A percentile compares a stretch with the other conserved stretches of the same genome.
These are phyloP conservation scores for Linum usitatissimum DNA, from an alignment of 345 rosid species.

Conservation along the genomic window DNA sequence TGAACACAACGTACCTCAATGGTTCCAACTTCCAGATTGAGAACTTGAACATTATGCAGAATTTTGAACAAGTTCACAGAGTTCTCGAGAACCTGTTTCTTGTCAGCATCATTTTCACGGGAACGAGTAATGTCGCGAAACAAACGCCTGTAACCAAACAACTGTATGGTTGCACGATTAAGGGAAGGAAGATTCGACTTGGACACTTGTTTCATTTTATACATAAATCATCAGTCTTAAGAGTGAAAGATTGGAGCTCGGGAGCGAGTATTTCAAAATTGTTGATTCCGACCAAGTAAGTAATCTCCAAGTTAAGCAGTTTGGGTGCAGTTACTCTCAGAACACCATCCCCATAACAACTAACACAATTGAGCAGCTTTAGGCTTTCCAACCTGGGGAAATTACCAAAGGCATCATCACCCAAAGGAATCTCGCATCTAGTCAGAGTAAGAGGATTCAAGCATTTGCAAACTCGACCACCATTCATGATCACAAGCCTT, in stretches of 20 bases:
- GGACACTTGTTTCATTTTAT: too few relatives aligned
- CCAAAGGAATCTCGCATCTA: neutral
- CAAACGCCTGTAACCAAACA: too few relatives aligned
- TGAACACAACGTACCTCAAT: too few relatives aligned
- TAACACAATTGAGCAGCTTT: neutral
- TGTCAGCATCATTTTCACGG: too few relatives aligned
- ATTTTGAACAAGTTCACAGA: too few relatives aligned
- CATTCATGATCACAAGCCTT: neutral
- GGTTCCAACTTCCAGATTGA: too few relatives aligned
- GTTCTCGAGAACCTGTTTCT: too few relatives aligned
- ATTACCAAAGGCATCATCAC: neutral
- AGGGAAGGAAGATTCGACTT: neutral
- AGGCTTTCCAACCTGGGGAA: too few relatives aligned
- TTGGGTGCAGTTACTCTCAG: neutral
- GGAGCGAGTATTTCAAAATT: neutral
- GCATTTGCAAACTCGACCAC: neutral
- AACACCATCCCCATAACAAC: neutral
- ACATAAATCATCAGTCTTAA: too few relatives aligned
- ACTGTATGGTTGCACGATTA: neutral
- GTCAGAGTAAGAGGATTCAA: neutral
- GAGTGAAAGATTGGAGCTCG: neutral
- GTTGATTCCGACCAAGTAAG: neutral
- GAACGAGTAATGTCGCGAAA: too few relatives aligned
- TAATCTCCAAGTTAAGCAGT: neutral
- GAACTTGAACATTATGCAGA: too few relatives aligned